phyloP scores from a whole-genome alignment of 1,139 yeast species.

The Kodamaea arcana region DNA sequence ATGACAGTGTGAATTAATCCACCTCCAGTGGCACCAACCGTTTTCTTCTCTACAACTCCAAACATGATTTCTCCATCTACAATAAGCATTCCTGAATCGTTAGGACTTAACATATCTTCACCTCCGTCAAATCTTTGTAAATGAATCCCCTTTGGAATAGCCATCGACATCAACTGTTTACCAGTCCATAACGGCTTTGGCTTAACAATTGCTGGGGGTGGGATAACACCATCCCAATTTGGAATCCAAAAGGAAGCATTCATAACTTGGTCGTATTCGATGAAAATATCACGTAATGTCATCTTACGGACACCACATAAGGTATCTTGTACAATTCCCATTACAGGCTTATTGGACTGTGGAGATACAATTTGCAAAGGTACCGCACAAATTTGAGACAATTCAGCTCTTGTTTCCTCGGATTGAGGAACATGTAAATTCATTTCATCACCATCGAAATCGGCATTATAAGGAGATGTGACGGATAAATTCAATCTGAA shows the following conservation, averaged over 20 bases:
- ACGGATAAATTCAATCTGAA: constrained; percentile 95
- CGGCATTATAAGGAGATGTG: constrained; percentile 98
- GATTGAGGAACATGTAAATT: constrained; percentile 99
- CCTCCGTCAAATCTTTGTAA: constrained; percentile 90
- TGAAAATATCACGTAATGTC: constrained; percentile 84
- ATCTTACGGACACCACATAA: constrained; percentile 94
- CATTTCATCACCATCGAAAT: constrained; percentile 99
- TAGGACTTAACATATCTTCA: constrained; percentile 77
- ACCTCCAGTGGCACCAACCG: constrained; percentile 98
- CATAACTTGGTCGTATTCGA: constrained; percentile 93
- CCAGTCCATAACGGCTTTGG: constrained; percentile 99
- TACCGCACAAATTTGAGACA: constrained; percentile 92
- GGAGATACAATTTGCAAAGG: constrained; percentile 98
- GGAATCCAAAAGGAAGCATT: constrained; percentile 97
- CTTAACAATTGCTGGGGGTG: constrained; percentile 91
- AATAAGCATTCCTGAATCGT: constrained; percentile 88
- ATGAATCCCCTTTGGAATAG: constrained; percentile 94
- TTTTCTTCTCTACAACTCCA: constrained; percentile 96
- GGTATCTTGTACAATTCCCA: constrained; percentile 99
- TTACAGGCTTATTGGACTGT: constrained; percentile 96
- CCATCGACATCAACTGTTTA: constrained; percentile 86
- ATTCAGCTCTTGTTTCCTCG: constrained; percentile 95
- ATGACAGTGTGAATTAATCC: constrained; percentile 95
- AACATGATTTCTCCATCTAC: constrained; percentile 91
- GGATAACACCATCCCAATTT: constrained; percentile 97